Evolutionary conservation across 2,329 filamentous ascomycete genomes (phyloP).

Genomic region (Cercospora brassicicola): DNA sequence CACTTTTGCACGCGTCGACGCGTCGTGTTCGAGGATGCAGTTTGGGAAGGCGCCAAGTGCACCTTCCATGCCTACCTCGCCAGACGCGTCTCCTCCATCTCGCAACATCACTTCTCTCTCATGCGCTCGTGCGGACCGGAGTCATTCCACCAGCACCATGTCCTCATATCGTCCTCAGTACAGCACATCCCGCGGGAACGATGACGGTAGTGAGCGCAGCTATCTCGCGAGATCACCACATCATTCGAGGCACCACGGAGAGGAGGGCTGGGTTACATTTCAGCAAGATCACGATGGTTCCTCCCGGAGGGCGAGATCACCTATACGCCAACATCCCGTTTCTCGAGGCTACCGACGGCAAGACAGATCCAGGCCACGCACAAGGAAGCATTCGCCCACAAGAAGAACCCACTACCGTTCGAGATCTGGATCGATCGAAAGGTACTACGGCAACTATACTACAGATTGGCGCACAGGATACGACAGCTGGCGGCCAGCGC

Average conservation of each 20-base stretch:
- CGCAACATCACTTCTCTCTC: neutral
- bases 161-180: neutral
- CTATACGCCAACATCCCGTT: neutral
- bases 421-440: neutral
- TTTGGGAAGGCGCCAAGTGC: too few species aligned
- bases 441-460: neutral
- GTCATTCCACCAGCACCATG: neutral
- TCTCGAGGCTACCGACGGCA: neutral
- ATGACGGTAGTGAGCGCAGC: too few species aligned
- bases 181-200: neutral
- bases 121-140: neutral
- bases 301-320: neutral
- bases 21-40: too few species aligned
- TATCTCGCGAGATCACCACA: neutral
- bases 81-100: neutral
- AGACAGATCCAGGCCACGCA: neutral
- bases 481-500: neutral
- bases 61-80: too few species aligned
- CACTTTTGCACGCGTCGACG: too few species aligned
- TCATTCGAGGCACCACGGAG: neutral
- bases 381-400: neutral
- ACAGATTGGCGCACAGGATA: neutral
- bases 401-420: neutral
- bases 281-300: neutral
- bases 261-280: neutral